Base-by-base conservation (phyloP, 2,329 filamentous ascomycete genomes). In the Talaromyces sp. region DNA sequence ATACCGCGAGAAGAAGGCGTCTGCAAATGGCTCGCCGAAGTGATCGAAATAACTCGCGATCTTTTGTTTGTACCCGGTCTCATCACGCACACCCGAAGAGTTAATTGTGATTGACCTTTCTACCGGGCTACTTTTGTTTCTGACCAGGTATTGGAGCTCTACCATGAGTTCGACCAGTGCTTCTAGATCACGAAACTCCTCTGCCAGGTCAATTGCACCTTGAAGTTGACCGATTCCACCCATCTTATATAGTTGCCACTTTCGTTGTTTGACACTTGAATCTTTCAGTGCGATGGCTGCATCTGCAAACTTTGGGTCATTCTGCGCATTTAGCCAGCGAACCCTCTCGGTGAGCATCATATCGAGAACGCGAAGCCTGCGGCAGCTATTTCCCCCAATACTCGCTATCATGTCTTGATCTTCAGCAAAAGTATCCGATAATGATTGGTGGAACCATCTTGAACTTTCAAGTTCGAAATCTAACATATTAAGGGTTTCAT, bases 1-100 rank as follows among this genome's bases (percentile, higher is more conserved):
- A 63, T 94, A 83, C 68, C 89, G 88, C 65, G 91, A 86, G 75
- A 96, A 98, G 67, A 92, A 90, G 0, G 92, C 90, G 70, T 87
- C 84, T 3, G 83, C 83, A 83, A 83, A 86, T 19, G 71, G 68
- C 57, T 79, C 77, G 8, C 82, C 83, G 68, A 84, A 85, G 64
- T 75, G 81, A 24, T 78, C 74, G 67, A 85, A 86, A 66, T 83
- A 84, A 13, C 72, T 72, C 14, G 79, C 75, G 39, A 82, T 77
- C 62, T 76, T 77, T 39, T 72, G 71, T n/a, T 74, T 71, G 35
- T 78, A 70, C 24, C 74, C 72, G 45, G 74, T 69, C 8, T 76
- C 70, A 47, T 77, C 73, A 39, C 69, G 72, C 31, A 72, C 68
- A 13, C 43, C n/a, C 7, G 60, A 54, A 9, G 60, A 59, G 31